Percentiles rank a stretch among this genome's conserved stretches.
phyloP scores from a whole-genome alignment of 1,284 basidiomycete species.

The Laetiporus sulphureus region DNA sequence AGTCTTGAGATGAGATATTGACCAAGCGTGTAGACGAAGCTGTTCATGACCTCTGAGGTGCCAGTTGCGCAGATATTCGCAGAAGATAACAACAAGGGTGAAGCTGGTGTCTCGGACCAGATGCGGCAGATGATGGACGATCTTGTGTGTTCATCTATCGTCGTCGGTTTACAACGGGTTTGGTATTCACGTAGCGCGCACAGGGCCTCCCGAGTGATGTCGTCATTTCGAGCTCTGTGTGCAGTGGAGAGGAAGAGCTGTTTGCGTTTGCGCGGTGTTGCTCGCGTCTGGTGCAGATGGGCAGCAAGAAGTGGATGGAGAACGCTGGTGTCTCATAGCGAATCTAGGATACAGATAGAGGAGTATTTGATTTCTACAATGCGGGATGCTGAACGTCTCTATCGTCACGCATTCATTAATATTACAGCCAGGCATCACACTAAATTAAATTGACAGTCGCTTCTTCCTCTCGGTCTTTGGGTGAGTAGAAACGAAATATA shows the following conservation, averaged over 20 bases:
- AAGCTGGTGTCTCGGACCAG: conserved; percentile 59
- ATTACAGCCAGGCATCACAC: too few relatives aligned
- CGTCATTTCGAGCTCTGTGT: conserved; percentile 81
- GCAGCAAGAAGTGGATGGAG: conserved; percentile 79
- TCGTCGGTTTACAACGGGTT: background rate
- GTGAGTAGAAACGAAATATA: too few relatives aligned
- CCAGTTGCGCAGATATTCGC: conserved; percentile 87
- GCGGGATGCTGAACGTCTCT: too few relatives aligned
- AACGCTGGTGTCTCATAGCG: conserved; percentile 34
- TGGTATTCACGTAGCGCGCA: conserved; percentile 3
- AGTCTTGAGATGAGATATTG: conserved; percentile 49
- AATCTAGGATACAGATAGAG: background rate
- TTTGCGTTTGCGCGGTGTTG: conserved; percentile 94
- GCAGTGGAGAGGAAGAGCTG: conserved; percentile 89
- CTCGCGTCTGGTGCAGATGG: conserved; percentile 88
- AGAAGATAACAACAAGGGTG: conserved; percentile 46
- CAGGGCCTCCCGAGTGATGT: conserved; percentile 73
- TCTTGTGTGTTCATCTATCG: conserved; percentile 45
- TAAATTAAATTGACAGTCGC: too few relatives aligned
- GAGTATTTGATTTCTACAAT: too few relatives aligned
- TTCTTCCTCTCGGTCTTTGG: too few relatives aligned
- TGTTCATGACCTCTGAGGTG: conserved; percentile 87
- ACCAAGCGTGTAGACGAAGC: conserved; percentile 57
- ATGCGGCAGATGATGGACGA: conserved; percentile 90
- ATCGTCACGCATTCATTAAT: too few relatives aligned